These are phyloP conservation scores for Sclerotinia borealis DNA, from an alignment of 2,329 filamentous ascomycete species.

Conservation along the genomic window DNA sequence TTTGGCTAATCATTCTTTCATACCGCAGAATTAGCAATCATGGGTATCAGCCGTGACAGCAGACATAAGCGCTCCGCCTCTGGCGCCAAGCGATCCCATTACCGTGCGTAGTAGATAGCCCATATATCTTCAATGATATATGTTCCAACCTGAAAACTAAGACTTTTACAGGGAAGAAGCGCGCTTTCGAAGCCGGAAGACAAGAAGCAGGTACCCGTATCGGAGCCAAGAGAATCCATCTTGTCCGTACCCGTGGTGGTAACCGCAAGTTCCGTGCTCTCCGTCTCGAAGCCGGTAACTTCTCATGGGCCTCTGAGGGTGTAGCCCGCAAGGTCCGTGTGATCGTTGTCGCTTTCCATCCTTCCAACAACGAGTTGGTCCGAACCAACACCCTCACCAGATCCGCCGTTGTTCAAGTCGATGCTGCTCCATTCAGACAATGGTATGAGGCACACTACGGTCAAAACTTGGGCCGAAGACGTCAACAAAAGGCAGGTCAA, in stretches of 20 bases:
- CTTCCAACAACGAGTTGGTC: conserved; percentile 99
- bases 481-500: conserved; percentile 68
- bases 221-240: conserved; percentile 91
- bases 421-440: conserved; percentile 97
- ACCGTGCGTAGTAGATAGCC: conserved; percentile 72
- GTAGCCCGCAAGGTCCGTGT: conserved; percentile 98
- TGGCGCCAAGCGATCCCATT: conserved; percentile 94
- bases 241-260: conserved; percentile 93
- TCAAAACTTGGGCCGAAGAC: conserved; percentile 77
- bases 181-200: conserved; percentile 99
- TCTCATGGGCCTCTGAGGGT: conserved; percentile 98
- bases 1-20: conserved; percentile 28
- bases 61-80: conserved; percentile 99
- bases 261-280: conserved; percentile 99
- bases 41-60: conserved; percentile 99
- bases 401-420: conserved; percentile 96
- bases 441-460: conserved; percentile 99
- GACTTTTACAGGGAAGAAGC: conserved; percentile 73
- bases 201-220: conserved; percentile 99
- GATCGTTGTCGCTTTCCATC: conserved; percentile 97
- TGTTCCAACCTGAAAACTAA: conserved; percentile 64
- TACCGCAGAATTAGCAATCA: conserved; percentile 66
- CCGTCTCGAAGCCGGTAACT: conserved; percentile 98
- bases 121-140: conserved; percentile 54
- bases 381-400: conserved; percentile 99